phyloP scores from a whole-genome alignment of 2,329 filamentous ascomycete genomes.

The Chaetothyriales sp. region DNA sequence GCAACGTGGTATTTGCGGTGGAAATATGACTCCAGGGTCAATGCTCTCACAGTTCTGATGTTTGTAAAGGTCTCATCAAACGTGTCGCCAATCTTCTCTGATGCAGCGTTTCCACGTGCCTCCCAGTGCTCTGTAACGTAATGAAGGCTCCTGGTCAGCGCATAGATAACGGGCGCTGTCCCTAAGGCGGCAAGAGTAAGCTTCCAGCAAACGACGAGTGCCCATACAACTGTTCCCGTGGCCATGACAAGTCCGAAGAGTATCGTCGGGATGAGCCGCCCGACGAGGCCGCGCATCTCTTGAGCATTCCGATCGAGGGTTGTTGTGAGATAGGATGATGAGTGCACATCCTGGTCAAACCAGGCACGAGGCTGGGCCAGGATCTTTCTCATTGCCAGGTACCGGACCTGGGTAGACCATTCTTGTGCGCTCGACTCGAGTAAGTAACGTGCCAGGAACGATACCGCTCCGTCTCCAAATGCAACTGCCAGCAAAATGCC shows the following conservation, averaged over 20 bases:
- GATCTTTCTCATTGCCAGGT: slow-evolving; percentile 51
- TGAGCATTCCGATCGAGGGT: slow-evolving; percentile 69
- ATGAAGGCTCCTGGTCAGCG: slow-evolving; percentile 50
- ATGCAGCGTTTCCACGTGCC: slow-evolving; percentile 46
- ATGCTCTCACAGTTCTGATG: slow-evolving; percentile 59
- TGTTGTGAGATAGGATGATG: slow-evolving; percentile 47
- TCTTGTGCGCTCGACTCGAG: slow-evolving; percentile 56
- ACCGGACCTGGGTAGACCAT: slow-evolving; percentile 62
- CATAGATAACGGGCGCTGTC: slow-evolving; percentile 51
- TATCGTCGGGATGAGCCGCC: slow-evolving; percentile 57
- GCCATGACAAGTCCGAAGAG: slow-evolving; percentile 55
- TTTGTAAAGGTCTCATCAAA: slow-evolving; percentile 64
- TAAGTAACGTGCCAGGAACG: slow-evolving; percentile 53
- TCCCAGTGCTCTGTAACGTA: slow-evolving; percentile 58
- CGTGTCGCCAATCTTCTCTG: slow-evolving; percentile 44
- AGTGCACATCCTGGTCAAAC: slow-evolving; percentile 58
- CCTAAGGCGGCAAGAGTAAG: slow-evolving; percentile 62
- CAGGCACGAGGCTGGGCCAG: slow-evolving; percentile 62
- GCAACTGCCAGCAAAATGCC: slow-evolving; percentile 55
- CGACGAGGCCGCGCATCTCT: slow-evolving; percentile 71
- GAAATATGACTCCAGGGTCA: slow-evolving; percentile 63
- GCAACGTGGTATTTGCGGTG: slow-evolving; percentile 43
- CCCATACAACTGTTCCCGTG: slow-evolving; percentile 56
- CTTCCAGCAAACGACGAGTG: slow-evolving; percentile 60
- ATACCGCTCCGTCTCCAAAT: slow-evolving; percentile 47